phyloP scores from a whole-genome alignment of 2,329 filamentous ascomycete genomes.

The Cercospora nicotianae region DNA sequence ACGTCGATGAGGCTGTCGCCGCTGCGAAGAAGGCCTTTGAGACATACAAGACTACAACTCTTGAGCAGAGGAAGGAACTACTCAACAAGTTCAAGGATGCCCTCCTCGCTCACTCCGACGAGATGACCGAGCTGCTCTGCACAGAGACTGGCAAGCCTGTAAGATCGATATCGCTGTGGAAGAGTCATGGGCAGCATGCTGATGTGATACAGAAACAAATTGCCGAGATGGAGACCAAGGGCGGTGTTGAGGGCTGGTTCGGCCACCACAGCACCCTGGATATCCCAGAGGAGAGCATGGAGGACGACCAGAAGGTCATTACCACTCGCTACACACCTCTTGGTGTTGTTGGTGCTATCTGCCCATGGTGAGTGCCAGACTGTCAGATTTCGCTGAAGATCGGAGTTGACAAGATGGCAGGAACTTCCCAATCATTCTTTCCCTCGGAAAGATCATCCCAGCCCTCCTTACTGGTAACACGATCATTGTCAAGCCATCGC shows the following conservation, averaged over 20 bases:
- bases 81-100: slow-evolving; percentile 39
- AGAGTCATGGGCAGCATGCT: slow-evolving; percentile 1
- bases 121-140: slow-evolving; percentile 40
- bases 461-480: slow-evolving; percentile 54
- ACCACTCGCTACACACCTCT: slow-evolving; percentile 50
- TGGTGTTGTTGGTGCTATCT: slow-evolving; percentile 50
- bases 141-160: slow-evolving; percentile 45
- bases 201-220: slow-evolving; percentile 41
- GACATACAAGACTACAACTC: slow-evolving; percentile 35
- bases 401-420: slow-evolving; percentile 15
- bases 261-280: slow-evolving; percentile 42
- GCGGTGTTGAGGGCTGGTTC: slow-evolving; percentile 37
- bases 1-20: slow-evolving; percentile 43
- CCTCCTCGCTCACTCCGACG: slow-evolving; percentile 36
- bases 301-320: slow-evolving; percentile 51
- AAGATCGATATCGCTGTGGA: slow-evolving; percentile 9
- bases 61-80: slow-evolving; percentile 42
- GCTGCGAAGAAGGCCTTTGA: slow-evolving; percentile 42
- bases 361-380: slow-evolving; percentile 39
- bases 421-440: slow-evolving; percentile 56
- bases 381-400: not conserved
- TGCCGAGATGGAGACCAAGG: slow-evolving; percentile 44
- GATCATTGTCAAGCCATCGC: slow-evolving; percentile 44
- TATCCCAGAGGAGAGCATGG: slow-evolving; percentile 43
- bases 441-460: slow-evolving; percentile 56